A percentile compares a stretch with the other conserved stretches of the same genome.
phyloP scores from a whole-genome alignment of 257 asterid genomes.

The Nicotiana tomentosiformis region DNA sequence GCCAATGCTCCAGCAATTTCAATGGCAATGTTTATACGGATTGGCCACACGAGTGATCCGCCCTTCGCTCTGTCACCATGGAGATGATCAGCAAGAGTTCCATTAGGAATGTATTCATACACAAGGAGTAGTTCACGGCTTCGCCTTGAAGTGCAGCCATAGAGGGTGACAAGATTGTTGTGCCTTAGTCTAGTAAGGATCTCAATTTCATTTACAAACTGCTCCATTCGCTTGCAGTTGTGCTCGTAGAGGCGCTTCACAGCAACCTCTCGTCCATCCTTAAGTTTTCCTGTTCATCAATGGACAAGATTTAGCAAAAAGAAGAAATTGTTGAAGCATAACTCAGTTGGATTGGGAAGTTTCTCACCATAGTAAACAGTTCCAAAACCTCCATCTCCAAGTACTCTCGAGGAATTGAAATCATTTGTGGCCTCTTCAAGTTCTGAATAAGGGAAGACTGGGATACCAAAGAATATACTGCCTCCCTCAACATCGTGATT shows the following conservation, averaged over 20 bases:
- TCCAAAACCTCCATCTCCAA: constrained; percentile 16
- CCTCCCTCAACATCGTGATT: background rate
- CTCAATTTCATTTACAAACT: constrained; percentile 10
- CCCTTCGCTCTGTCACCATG: background rate
- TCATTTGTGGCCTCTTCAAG: constrained; percentile 3
- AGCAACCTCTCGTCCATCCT: constrained; percentile 14
- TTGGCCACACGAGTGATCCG: background rate
- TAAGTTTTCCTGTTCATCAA: background rate
- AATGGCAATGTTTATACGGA: constrained; percentile 3
- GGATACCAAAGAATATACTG: background rate
- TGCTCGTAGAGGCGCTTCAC: constrained; percentile 1
- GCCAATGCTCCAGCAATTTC: constrained; percentile 11
- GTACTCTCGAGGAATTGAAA: background rate
- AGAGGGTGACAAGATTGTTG: background rate
- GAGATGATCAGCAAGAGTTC: constrained; percentile 9
- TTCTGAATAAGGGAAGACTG: background rate
- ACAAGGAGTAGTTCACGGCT: constrained; percentile 6
- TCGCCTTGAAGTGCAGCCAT: background rate
- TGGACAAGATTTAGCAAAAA: background rate
- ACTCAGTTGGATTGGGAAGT: background rate
- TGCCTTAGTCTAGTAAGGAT: constrained; percentile 15
- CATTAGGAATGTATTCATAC: constrained; percentile 4
- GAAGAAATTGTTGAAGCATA: background rate
- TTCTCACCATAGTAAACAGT: constrained; percentile 8
- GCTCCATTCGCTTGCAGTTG: background rate